Base-by-base conservation (phyloP, 2,329 filamentous ascomycete species). In the Arthrinium puccinioides region DNA sequence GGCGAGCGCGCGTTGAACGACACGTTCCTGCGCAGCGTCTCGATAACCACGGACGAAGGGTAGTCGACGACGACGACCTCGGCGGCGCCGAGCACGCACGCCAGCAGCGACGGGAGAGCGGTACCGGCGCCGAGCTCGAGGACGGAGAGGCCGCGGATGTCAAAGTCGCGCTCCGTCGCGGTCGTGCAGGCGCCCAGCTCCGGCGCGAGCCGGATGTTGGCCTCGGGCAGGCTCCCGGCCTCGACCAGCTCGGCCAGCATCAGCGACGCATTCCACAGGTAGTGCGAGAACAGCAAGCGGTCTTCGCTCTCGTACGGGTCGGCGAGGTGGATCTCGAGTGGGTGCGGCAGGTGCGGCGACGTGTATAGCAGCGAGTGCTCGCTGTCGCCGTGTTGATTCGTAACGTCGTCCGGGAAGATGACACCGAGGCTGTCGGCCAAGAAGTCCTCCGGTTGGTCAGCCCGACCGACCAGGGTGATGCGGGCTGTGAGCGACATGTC, bases 61-160 rank as follows among this genome's bases (percentile, higher is more conserved):
- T 86, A 87, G 58, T 87, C 84, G 11, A 77, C 81, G 18, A 82
- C 70, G 19, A 72, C 63, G 5, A 82, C 70, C 54, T 72, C 48
- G 20, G 43, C 25, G 4, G 70, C 74, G 20, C 70, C 70, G 7
- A 70, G 50, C 18, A 75, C 51, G 0, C 61, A 64, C 4, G 64
- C 60, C 54, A 78, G 57, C 23, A 75, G 64, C 23, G 67, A 70
- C 4, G 72, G 68, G 35, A 78, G 50, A 2, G 67, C 76, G 41
- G 71, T 76, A 55, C 82, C 82, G 47, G 82, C 79, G 15, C 82
- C 83, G 11, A 87, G 57, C 60, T 87, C 82, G 10, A 86, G 53
- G 6, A 74, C 72, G 9, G 53, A 57, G 45, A 76, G 57, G 2
- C 67, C 72, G 26, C 62, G 47, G 3, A 83, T 67, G 41, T 68